Evolutionary conservation across 768 basidiomycete species (phyloP).

Genomic region (Xerocomus spinulosus): DNA sequence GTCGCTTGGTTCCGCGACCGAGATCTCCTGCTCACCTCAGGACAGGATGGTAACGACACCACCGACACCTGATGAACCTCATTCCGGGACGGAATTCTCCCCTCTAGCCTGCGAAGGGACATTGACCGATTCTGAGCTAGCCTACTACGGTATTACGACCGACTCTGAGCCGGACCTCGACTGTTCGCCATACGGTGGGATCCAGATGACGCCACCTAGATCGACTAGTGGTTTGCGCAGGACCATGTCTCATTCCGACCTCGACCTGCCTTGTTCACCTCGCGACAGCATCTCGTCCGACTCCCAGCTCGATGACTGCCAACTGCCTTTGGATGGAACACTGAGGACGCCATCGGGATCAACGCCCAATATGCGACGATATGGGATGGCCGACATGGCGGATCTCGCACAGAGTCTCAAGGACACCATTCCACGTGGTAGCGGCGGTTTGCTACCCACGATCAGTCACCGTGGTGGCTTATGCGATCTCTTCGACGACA

Average conservation of each 20-base stretch:
- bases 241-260: too few relatives aligned
- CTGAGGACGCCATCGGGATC: neutral
- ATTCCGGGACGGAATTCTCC: too few relatives aligned
- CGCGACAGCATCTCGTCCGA: too few relatives aligned
- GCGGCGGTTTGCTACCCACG: neutral
- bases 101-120: too few relatives aligned
- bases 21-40: neutral
- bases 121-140: too few relatives aligned
- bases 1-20: neutral
- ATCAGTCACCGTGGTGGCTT: neutral
- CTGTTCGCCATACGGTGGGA: neutral
- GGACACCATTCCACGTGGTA: neutral
- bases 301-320: too few relatives aligned
- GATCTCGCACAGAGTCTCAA: neutral
- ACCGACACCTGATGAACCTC: too few relatives aligned
- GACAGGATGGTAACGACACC: neutral
- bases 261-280: too few relatives aligned
- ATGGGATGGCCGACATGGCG: slow-evolving; percentile 13
- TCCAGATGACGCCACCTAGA: neutral
- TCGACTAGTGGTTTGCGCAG: too few relatives aligned
- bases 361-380: slow-evolving; percentile 1
- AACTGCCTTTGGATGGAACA: neutral
- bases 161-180: neutral
- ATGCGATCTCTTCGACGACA: neutral
- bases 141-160: neutral